Evolutionary conservation across 129 eudicot species (phyloP).

Genomic region (Escallonia herrerae): DNA sequence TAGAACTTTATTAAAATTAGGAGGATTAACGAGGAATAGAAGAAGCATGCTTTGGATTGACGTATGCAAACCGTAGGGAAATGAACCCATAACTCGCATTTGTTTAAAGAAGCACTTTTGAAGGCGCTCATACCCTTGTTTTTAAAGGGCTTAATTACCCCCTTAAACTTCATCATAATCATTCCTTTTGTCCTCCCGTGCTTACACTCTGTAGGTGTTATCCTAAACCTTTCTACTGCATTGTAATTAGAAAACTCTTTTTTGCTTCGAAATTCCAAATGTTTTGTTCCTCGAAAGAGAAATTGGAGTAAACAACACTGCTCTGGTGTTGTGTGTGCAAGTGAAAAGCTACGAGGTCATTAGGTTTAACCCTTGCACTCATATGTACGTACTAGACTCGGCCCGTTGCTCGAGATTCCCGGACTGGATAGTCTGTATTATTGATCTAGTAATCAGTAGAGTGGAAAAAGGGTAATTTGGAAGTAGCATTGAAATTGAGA

Average conservation of each 20-base stretch:
- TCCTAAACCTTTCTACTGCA: neutral
- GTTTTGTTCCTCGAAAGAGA: neutral
- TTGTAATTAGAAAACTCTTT: neutral
- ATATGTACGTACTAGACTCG: neutral
- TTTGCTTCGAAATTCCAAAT: slow-evolving; percentile 14
- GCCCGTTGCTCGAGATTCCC: slow-evolving; percentile 17
- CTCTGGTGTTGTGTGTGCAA: neutral
- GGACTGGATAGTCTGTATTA: neutral
- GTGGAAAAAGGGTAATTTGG: neutral
- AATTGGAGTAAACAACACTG: neutral
- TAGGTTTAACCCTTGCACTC: neutral
- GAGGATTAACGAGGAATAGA: too few relatives aligned
- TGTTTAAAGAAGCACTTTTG: slow-evolving; percentile 10
- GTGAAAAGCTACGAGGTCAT: slow-evolving; percentile 22
- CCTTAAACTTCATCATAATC: neutral
- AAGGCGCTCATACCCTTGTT: slow-evolving; percentile 1
- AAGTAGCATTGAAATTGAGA: too few relatives aligned
- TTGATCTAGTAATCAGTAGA: neutral
- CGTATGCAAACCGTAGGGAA: slow-evolving; percentile 4
- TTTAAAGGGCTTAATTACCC: neutral
- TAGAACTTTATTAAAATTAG: too few relatives aligned
- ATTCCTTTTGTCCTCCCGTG: slow-evolving; percentile 10
- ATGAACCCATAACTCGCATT: neutral
- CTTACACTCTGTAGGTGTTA: slow-evolving; percentile 13
- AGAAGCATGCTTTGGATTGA: neutral